Evolutionary conservation across 352 stramenopile genomes (phyloP).

Genomic region (Peronospora belbahrii): DNA sequence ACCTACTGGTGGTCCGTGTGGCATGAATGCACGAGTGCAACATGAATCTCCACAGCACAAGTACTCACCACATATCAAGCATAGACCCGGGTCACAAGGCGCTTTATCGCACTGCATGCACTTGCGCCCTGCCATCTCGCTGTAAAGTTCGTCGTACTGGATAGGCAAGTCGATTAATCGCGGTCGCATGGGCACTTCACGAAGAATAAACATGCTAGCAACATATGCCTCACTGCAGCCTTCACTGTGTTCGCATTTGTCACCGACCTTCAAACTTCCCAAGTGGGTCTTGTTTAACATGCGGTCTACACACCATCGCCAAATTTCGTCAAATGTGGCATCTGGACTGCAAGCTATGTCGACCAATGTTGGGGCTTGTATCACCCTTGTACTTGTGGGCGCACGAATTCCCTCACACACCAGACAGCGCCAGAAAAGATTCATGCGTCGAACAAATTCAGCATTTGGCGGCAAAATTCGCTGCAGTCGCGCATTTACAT

Average conservation of each 20-base stretch:
- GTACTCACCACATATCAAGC: conserved; percentile 77
- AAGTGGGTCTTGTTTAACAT: conserved; percentile 72
- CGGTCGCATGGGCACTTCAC: conserved; percentile 46
- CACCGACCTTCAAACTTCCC: conserved; percentile 54
- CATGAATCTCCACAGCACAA: conserved; percentile 82
- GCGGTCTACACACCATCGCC: conserved; percentile 81
- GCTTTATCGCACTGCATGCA: conserved; percentile 62
- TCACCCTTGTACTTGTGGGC: conserved; percentile 3
- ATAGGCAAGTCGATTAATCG: conserved; percentile 71
- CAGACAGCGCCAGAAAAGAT: conserved; percentile 76
- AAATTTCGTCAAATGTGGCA: conserved; percentile 64
- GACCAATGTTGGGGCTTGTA: conserved; percentile 39
- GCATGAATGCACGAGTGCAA: conserved; percentile 72
- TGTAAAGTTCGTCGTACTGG: conserved; percentile 85
- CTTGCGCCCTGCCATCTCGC: conserved; percentile 52
- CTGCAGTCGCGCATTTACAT: conserved; percentile 35
- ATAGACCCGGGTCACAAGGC: conserved; percentile 68
- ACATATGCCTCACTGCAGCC: conserved; percentile 79
- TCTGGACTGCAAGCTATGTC: conserved; percentile 52
- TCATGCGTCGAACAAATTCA: conserved; percentile 76
- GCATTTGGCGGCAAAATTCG: conserved; percentile 44
- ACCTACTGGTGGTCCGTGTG: conserved; percentile 62
- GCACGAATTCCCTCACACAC: conserved; percentile 23
- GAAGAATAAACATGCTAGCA: conserved; percentile 85
- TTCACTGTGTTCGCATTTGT: conserved; percentile 83